Conservation (phyloP, 345 rosid genomes). For the Camelina hispida region DNA sequence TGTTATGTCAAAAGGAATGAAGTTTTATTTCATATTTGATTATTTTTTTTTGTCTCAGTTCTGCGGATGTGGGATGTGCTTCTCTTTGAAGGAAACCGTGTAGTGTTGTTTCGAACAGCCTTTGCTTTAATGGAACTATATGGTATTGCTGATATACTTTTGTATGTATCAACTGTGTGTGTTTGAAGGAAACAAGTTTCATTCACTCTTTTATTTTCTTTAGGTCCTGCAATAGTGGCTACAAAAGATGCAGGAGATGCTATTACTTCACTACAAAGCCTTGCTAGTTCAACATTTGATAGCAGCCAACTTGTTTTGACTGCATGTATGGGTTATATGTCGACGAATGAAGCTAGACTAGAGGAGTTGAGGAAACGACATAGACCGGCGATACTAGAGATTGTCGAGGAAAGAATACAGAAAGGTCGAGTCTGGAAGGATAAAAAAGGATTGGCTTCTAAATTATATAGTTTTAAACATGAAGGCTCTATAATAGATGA, state of each 20-base stretch:
- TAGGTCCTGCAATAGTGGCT: constrained; percentile 90
- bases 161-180: constrained; percentile 1
- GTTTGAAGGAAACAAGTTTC: background rate
- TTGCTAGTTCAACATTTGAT: constrained; percentile 93
- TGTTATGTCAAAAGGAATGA: constrained; percentile 8
- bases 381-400: constrained; percentile 65
- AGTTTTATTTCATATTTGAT: too few species aligned
- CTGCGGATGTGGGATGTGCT: constrained; percentile 98
- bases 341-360: constrained; percentile 74
- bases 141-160: constrained; percentile 52
- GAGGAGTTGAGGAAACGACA: constrained; percentile 78
- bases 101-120: constrained; percentile 91
- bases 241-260: constrained; percentile 96
- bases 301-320: constrained; percentile 94
- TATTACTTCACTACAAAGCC: constrained; percentile 81
- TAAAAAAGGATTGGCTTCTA: constrained; percentile 82
- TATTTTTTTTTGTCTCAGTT: constrained; percentile 56
- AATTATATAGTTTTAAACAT: constrained; percentile 85
- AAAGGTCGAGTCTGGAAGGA: constrained; percentile 71
- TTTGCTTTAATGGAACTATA: constrained; percentile 93
- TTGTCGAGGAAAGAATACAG: constrained; percentile 70
- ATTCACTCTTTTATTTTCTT: constrained; percentile 31
- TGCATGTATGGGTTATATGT: constrained; percentile 84
- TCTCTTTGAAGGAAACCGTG: constrained; percentile 94
- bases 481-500: constrained; percentile 52